phyloP scores from a whole-genome alignment of 805 yeast genomes.

The Yarrowia sp. region DNA sequence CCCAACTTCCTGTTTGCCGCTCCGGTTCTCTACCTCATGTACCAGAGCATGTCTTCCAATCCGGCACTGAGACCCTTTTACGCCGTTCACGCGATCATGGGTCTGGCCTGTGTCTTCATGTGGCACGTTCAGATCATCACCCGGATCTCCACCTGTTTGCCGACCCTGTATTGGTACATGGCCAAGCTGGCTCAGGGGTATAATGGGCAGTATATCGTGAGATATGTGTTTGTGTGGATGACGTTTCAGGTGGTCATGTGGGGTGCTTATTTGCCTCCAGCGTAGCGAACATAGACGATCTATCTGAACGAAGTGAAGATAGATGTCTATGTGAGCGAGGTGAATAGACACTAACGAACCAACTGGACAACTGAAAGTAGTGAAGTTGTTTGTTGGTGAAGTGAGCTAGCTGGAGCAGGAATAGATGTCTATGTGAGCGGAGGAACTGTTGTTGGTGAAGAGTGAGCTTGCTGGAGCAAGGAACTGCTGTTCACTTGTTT shows the following conservation, averaged over 20 bases:
- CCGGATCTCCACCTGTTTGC: conserved; percentile 78
- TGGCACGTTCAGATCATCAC: conserved; percentile 90
- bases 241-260: conserved; percentile 73
- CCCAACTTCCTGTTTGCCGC: conserved; percentile 81
- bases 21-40: conserved; percentile 60
- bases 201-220: conserved; percentile 22
- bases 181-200: conserved; percentile 47
- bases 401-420: no score
- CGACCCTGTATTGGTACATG: conserved; percentile 76
- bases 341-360: no score
- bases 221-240: conserved; percentile 67
- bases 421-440: no score
- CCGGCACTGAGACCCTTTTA: conserved; percentile 51
- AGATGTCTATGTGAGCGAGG: no score
- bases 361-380: no score
- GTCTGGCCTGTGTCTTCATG: conserved; percentile 60
- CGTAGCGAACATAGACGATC: conserved; percentile 53
- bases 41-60: conserved; percentile 44
- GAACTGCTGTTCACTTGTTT: no score
- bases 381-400: no score
- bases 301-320: neutral
- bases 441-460: no score
- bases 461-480: no score
- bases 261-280: conserved; percentile 91
- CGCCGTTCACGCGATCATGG: conserved; percentile 49